Percentiles rank a stretch among this genome's conserved stretches.
phyloP scores from a whole-genome alignment of 495 filamentous ascomycete species.

The Beverwykella pulmonaria region DNA sequence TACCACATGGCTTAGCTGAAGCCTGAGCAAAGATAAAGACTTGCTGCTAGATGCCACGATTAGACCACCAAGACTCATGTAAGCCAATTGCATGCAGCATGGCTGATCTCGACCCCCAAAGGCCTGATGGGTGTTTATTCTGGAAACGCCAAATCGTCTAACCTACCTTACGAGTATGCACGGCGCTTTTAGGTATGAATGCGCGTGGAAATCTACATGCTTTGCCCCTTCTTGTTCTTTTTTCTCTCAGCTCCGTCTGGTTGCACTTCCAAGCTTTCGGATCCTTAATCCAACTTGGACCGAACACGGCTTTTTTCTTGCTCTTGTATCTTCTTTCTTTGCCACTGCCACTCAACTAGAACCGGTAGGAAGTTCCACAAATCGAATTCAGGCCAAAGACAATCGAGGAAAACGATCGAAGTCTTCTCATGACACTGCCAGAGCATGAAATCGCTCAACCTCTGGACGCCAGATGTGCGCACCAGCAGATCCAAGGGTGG shows the following conservation, averaged over 20 bases:
- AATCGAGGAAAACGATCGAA: constrained; percentile 87
- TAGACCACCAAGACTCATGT: neutral
- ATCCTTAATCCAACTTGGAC: constrained; percentile 6
- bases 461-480: constrained; percentile 86
- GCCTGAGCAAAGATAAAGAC: constrained; percentile 16
- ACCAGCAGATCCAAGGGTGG: constrained; percentile 90
- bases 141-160: neutral
- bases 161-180: neutral
- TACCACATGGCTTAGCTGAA: constrained; percentile 10
- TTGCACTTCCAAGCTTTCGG: neutral
- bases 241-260: neutral
- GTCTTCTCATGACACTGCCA: constrained; percentile 96
- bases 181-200: constrained; percentile 16
- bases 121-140: neutral
- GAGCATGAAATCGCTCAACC: constrained; percentile 95
- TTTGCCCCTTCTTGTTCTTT: neutral
- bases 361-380: constrained; percentile 93
- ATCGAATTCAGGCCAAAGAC: constrained; percentile 95
- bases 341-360: constrained; percentile 85
- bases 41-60: constrained; percentile 2
- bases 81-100: neutral
- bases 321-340: constrained; percentile 56
- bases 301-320: constrained; percentile 28
- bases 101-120: constrained; percentile 1
- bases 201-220: neutral